Evolutionary conservation across 805 yeast genomes (phyloP), one percentile per base, ranked within the genome.

Genomic region (Starmerella khaoyaiensis): DNA sequence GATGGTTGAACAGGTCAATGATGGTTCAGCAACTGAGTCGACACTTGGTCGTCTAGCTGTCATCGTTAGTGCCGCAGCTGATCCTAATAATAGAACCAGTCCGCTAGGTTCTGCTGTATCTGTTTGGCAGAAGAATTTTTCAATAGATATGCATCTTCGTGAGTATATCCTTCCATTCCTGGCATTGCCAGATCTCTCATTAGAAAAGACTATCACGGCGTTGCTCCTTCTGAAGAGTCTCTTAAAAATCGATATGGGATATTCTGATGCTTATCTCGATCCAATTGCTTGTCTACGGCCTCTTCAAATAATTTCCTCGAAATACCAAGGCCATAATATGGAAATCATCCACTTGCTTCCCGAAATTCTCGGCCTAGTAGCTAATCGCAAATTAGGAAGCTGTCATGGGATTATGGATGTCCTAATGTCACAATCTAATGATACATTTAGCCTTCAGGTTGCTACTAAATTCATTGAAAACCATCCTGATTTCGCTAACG

Each of bases 201-300:
- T 15, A 12, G 34, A 22, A 16, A n/a, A 18, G 4, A 16, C 24
- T 12, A 11, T 26, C 9, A 23, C 19, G 3, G 37, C 23, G 16
- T 33, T 42, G 3, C 33, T 42, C 3, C 30, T 42, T 9, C 35
- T 42, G 30, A 39, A 42, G 1, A 28, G 30, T 16, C 30, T 42
- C 10, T 16, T 35, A 10, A n/a, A 14, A 12, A 21, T 30, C 14
- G 25, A 31, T 1, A 21, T 21, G 5, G 31, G 36, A 25, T 24
- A 40, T 18, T 28, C 40, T 4, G 18, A 29, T 15, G 48, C 42
- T 6, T 40, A 45, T 26, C 30, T 46, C 18, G 36, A 48, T 3
- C 48, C 51, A 1, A 43, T 39, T 11, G 41, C 37, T 8, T 40
- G 38, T 16, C 28, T 51, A 15, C 29, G 27, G 34, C 42, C 40